These are phyloP conservation scores for Magnusiomyces paraingens DNA, from an alignment of 1,139 yeast genomes.

Conservation along the genomic window DNA sequence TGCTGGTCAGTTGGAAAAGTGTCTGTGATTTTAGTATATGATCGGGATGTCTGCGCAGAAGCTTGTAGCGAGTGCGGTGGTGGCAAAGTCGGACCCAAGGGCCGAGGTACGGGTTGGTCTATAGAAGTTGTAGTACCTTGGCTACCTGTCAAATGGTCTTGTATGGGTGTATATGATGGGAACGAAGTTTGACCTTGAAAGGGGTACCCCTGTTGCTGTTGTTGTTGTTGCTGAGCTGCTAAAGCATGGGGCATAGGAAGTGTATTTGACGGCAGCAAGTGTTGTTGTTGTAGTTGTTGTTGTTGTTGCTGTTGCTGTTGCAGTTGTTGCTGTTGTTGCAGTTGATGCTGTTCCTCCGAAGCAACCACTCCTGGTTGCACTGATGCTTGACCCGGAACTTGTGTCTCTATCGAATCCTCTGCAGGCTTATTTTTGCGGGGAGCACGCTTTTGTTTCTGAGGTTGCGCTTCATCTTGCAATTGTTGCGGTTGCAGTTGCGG, in stretches of 20 bases:
- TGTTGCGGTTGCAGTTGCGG: constrained; percentile 27
- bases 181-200: no score
- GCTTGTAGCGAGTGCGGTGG: neutral
- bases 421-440: neutral
- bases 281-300: neutral
- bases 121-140: neutral
- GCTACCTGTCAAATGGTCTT: neutral
- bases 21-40: constrained; percentile 2
- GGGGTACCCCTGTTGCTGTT: neutral
- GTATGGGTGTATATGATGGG: neutral
- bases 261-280: neutral
- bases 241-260: constrained; percentile 1
- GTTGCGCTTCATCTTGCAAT: constrained; percentile 11
- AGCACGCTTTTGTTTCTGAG: constrained; percentile 8
- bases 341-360: neutral
- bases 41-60: neutral
- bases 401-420: neutral
- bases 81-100: no score
- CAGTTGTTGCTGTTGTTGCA: constrained; percentile 7
- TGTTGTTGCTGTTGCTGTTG: constrained; percentile 6
- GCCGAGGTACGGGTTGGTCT: neutral
- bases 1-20: neutral
- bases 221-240: neutral
- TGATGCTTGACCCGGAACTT: neutral
- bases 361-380: neutral